Percentiles rank a stretch among this genome's conserved stretches.
phyloP scores from a whole-genome alignment of 495 filamentous ascomycete species.

The Ramalina intermedia region DNA sequence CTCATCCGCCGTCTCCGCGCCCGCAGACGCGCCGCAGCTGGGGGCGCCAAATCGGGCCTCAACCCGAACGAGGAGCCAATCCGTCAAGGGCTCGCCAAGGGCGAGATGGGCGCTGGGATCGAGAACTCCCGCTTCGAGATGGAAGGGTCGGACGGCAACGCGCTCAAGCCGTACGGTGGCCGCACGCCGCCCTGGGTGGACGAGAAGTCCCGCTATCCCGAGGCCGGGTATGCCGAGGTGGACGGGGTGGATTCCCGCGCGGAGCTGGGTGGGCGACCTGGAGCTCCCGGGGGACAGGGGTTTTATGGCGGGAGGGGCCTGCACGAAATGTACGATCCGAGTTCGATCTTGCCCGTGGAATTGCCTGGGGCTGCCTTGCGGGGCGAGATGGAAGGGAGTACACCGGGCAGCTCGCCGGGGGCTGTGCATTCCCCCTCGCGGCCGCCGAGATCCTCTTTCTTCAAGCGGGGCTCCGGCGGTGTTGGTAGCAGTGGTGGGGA shows the following conservation, averaged over 20 bases:
- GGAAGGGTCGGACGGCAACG: slow-evolving; percentile 6
- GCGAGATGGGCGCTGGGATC: slow-evolving; percentile 19
- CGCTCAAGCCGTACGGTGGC: slow-evolving; percentile 1
- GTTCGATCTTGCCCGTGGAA: slow-evolving; percentile 4
- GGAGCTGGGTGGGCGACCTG: slow-evolving; percentile 5
- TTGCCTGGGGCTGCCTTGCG: neutral
- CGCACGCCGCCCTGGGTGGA: slow-evolving; percentile 1
- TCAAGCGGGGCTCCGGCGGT: too few species aligned
- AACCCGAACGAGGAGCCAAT: slow-evolving; percentile 13
- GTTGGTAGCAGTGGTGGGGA: too few species aligned
- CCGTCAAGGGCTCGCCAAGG: slow-evolving; percentile 13
- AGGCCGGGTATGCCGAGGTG: slow-evolving; percentile 2
- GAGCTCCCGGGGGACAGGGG: neutral
- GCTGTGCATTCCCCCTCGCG: too few species aligned
- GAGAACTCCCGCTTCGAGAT: slow-evolving; percentile 11
- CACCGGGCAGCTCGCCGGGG: too few species aligned
- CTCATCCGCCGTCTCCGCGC: slow-evolving; percentile 4
- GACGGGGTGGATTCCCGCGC: slow-evolving; percentile 2
- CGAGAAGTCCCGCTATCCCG: slow-evolving; percentile 7
- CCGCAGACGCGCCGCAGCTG: neutral
- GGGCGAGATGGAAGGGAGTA: too few species aligned
- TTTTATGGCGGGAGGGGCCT: slow-evolving; percentile 1
- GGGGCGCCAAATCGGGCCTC: slow-evolving; percentile 3
- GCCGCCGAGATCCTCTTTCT: too few species aligned
- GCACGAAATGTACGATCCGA: slow-evolving; percentile 11